A percentile compares a stretch with the other conserved stretches of the same genome.
Evolutionary conservation across 2,329 filamentous ascomycete species (phyloP).

Genomic region (Eutypella sp.): DNA sequence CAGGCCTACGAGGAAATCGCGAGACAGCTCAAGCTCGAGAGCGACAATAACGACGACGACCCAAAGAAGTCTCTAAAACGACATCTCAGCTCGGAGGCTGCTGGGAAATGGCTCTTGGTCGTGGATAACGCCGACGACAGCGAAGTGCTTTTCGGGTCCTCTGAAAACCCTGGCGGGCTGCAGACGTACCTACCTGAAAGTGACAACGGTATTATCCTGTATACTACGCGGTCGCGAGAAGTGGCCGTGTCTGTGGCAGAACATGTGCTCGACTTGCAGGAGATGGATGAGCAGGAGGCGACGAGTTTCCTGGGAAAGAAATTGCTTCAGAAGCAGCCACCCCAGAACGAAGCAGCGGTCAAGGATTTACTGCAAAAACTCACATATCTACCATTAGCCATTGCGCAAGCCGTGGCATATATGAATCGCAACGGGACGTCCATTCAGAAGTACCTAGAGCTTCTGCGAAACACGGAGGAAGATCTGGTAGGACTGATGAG

Average conservation of each 20-base stretch:
- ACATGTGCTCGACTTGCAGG: slow-evolving; percentile 23
- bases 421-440: slow-evolving; percentile 24
- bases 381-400: slow-evolving; percentile 33
- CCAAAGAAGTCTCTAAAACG: slow-evolving; percentile 31
- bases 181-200: slow-evolving; percentile 26
- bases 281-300: slow-evolving; percentile 27
- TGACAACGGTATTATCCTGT: slow-evolving; percentile 26
- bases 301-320: slow-evolving; percentile 20
- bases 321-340: slow-evolving; percentile 15
- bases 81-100: slow-evolving; percentile 21
- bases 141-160: slow-evolving; percentile 20
- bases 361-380: slow-evolving; percentile 24
- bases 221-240: slow-evolving; percentile 33
- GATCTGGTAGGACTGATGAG: slow-evolving; percentile 27
- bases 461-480: slow-evolving; percentile 26
- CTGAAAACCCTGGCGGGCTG: slow-evolving; percentile 10
- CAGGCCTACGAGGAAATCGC: slow-evolving; percentile 31
- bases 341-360: slow-evolving; percentile 6
- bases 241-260: slow-evolving; percentile 21
- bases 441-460: slow-evolving; percentile 27
- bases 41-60: slow-evolving; percentile 29
- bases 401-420: slow-evolving; percentile 34
- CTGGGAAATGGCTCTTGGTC: slow-evolving; percentile 35
- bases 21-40: slow-evolving; percentile 18
- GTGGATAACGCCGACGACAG: slow-evolving; percentile 41